These are phyloP conservation scores for Aspergillus avenaceus DNA, from an alignment of 495 filamentous ascomycete species.

Conservation along the genomic window DNA sequence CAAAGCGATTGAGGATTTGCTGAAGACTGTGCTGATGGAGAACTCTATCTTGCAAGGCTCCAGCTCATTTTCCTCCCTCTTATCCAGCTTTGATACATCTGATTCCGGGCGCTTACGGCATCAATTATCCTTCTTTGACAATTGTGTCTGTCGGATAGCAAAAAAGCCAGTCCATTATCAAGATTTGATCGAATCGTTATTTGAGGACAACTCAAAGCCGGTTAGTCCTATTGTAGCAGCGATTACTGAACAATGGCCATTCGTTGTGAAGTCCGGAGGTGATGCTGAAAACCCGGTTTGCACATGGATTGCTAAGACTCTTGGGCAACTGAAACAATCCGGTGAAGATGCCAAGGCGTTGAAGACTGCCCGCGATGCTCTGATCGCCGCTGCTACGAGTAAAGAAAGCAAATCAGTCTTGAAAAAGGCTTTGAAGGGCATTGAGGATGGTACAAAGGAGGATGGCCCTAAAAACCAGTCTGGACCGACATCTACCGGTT, in stretches of 20 bases:
- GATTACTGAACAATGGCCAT: conserved; percentile 75
- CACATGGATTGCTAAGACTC: conserved; percentile 50
- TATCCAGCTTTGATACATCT: conserved; percentile 43
- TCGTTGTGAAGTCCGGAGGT: conserved; percentile 50
- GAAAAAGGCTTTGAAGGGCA: conserved; percentile 38
- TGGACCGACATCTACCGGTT: conserved; percentile 7
- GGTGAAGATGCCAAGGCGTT: conserved; percentile 42
- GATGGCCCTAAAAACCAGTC: conserved; percentile 19
- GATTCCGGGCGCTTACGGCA: conserved; percentile 25
- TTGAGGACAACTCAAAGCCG: conserved; percentile 31
- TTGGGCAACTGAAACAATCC: conserved; percentile 38
- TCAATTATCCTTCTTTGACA: conserved; percentile 65
- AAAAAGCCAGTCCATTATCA: conserved; percentile 74
- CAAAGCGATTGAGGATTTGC: conserved; percentile 28
- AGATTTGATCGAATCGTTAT: conserved; percentile 37
- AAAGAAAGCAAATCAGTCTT: conserved; percentile 34
- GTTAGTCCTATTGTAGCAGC: conserved; percentile 56
- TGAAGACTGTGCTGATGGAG: conserved; percentile 32
- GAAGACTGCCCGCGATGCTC: conserved; percentile 35
- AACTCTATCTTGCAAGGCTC: conserved; percentile 31
- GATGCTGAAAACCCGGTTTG: conserved; percentile 38
- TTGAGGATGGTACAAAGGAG: conserved; percentile 17
- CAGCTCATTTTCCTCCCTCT: conserved; percentile 31
- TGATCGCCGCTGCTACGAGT: conserved; percentile 34
- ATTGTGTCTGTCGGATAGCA: conserved; percentile 66